Conservation (phyloP, 1,284 basidiomycete genomes). For the Ganoderma sp. region DNA sequence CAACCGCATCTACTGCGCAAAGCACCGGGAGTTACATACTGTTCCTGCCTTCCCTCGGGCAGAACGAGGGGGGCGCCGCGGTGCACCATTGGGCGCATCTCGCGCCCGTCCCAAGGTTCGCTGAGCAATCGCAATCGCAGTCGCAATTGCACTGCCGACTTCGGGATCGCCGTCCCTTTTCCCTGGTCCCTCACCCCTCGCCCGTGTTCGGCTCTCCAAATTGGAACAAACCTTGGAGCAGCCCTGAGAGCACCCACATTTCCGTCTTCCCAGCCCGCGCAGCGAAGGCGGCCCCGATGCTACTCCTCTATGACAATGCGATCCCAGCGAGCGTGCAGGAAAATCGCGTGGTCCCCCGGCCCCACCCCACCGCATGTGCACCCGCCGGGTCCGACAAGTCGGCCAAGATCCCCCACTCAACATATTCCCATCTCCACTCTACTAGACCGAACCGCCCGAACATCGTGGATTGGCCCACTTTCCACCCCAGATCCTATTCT, state of each 20-base stretch:
- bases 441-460: slow-evolving; percentile 3
- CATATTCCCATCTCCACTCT: neutral
- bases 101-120: neutral
- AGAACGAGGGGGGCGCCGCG: neutral
- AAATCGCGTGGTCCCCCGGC: slow-evolving; percentile 36
- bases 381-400: slow-evolving; percentile 31
- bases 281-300: neutral
- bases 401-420: neutral
- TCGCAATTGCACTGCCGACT: neutral
- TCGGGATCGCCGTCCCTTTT: neutral
- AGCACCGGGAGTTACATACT: neutral
- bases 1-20: neutral
- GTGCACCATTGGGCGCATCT: neutral
- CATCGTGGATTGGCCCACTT: neutral
- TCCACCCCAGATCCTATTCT: neutral
- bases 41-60: neutral
- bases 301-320: slow-evolving; percentile 34
- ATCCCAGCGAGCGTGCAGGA: slow-evolving; percentile 31
- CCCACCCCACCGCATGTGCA: slow-evolving; percentile 25
- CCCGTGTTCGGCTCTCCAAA: neutral
- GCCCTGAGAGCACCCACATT: neutral
- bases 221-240: neutral
- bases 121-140: neutral
- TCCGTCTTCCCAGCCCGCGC: neutral
- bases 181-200: neutral